These are phyloP conservation scores for Populus hybrid DNA, from an alignment of 441 rosid genomes.

Conservation along the genomic window DNA sequence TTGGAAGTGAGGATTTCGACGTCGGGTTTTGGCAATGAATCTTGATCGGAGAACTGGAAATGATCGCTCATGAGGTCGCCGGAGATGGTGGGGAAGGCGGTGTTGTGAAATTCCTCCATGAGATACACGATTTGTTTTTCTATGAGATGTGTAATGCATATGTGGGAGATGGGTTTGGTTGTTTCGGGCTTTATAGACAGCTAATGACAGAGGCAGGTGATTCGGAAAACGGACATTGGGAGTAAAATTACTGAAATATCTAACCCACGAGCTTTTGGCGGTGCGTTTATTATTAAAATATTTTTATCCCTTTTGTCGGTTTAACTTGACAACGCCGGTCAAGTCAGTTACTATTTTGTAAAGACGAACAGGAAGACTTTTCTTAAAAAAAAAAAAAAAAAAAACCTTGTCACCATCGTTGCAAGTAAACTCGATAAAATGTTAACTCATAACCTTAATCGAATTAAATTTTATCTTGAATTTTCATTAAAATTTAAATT, in stretches of 20 bases:
- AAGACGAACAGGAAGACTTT: no score
- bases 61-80: constrained; percentile 3
- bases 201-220: not conserved
- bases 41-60: not conserved
- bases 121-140: not conserved
- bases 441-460: no score
- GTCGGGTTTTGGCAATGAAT: constrained; percentile 39
- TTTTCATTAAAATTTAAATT: no score
- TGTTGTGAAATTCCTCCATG: not conserved
- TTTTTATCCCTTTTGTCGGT: no score
- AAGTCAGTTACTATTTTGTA: not conserved
- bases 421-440: no score
- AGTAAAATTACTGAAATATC: no score
- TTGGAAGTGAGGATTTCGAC: constrained; percentile 65
- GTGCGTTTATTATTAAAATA: not conserved
- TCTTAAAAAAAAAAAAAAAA: no score
- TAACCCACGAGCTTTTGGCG: not conserved
- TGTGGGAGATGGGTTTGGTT: not conserved
- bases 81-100: not conserved
- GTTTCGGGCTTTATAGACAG: not conserved
- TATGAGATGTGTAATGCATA: not conserved
- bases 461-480: no score
- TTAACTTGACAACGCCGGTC: not conserved
- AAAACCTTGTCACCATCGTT: no score
- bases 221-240: no score